Evolutionary conservation across 2,329 filamentous ascomycete genomes (phyloP).

Genomic region (Beauveria scarabaeidicola): DNA sequence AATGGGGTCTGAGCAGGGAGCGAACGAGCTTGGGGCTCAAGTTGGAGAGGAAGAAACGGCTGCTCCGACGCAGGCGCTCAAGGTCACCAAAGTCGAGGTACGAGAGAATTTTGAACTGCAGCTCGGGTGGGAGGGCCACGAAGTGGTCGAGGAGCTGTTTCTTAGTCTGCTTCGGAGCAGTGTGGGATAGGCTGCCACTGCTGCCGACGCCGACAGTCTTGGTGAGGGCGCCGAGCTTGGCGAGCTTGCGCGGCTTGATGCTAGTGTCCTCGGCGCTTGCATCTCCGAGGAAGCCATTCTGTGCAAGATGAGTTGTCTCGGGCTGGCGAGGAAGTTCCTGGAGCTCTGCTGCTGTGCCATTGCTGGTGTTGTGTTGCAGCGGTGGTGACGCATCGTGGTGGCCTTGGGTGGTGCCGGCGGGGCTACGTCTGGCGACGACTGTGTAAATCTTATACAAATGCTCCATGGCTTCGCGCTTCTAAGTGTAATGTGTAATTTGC

Average conservation of each 20-base stretch:
- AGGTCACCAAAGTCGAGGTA: constrained; percentile 35
- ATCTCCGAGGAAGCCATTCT: not conserved
- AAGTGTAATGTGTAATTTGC: not conserved
- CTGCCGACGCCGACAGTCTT: not conserved
- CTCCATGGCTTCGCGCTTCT: not conserved
- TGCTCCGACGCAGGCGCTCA: constrained; percentile 33
- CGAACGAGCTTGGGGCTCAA: constrained; percentile 28
- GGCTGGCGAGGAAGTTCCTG: not conserved
- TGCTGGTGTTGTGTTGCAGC: not conserved
- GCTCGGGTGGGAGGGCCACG: constrained; percentile 31
- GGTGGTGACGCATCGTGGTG: not conserved
- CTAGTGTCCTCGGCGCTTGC: not conserved
- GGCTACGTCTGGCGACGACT: not conserved
- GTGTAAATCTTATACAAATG: not conserved
- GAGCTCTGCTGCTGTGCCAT: not conserved
- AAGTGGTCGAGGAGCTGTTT: constrained; percentile 15
- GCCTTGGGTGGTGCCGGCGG: not conserved
- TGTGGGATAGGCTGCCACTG: not conserved
- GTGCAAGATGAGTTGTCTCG: not conserved
- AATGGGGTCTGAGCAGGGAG: constrained; percentile 25
- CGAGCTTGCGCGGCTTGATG: not conserved
- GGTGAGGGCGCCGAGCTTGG: not conserved
- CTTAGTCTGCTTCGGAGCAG: not conserved
- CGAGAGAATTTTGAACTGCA: constrained; percentile 33
- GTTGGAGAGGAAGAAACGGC: constrained; percentile 26